Base-by-base conservation (phyloP, 306 rosid species). In the Canavalia ensiformis region DNA sequence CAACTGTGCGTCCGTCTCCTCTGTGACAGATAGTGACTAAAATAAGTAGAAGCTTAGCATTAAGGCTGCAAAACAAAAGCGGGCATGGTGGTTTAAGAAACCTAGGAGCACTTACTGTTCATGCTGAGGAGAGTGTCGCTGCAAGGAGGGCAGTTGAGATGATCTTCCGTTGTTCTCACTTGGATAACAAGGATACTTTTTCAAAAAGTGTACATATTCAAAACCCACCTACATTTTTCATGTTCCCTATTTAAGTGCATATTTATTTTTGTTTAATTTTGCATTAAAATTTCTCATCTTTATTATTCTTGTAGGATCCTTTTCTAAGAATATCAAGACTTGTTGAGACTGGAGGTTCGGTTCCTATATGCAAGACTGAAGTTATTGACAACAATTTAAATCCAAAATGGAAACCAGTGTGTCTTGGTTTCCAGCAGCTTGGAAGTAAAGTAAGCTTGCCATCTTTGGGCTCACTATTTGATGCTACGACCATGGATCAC, bases 321-420 rank as follows among this genome's bases (percentile, higher is more conserved):
- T 95, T 95, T 84, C 76, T 95, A 76, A 84, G 88, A 87, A 75
- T 95, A 69, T 95, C 96, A 37, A 88, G 91, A 87, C 68, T 90
- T n/a, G 89, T 89, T 75, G 99, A 95, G 85, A 87, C 42, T 50
- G 99, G 97, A 70, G 89, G 89, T 13, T 81, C 87, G 66, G 45
- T 93, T 81, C 99, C 98, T 78, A 91, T 95, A 52, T 93, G 96
- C 91, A 95, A 90, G 85, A 95, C 98, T 39, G 98, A 93, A 87
- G 98, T 88, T 65, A 76, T 90, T 62, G 81, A 93, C 67, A 81
- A 91, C 86, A 84, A 88, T 72, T 86, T 89, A 76, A 89, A 91
- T 86, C 99, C 99, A 55, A 85, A 64, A 77, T 93, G 99, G 99
- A 95, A 87, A 77, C 92, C 92, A 37, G 42, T 91, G 37, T 86